Conservation (phyloP, 2,329 filamentous ascomycete genomes). For the Daldinia sp. region DNA sequence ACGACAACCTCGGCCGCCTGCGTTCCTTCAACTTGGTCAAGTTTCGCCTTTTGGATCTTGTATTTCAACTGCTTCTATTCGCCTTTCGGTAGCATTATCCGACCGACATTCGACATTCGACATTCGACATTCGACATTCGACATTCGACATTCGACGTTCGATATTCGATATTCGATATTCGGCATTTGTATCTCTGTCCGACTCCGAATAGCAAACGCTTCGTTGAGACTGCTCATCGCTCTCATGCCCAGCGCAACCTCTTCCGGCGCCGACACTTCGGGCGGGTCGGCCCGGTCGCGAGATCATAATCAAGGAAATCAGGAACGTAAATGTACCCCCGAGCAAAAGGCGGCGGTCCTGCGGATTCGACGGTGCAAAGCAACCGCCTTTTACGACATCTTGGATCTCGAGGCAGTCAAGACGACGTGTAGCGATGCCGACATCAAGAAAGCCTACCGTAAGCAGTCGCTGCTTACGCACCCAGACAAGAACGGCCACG, state of each 20-base stretch:
- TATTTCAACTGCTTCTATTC: neutral
- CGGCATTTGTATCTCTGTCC: neutral
- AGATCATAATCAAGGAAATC: conserved; percentile 79
- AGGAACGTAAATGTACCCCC: conserved; percentile 79
- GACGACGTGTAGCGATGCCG: conserved; percentile 74
- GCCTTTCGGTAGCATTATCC: neutral
- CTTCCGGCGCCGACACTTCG: conserved; percentile 62
- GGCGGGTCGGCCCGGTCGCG: conserved; percentile 58
- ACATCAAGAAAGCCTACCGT: conserved; percentile 98
- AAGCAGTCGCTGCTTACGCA: conserved; percentile 94
- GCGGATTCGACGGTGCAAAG: conserved; percentile 82
- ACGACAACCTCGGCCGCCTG: neutral
- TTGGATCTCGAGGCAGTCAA: conserved; percentile 73
- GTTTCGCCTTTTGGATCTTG: neutral
- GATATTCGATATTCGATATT: neutral
- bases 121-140: neutral
- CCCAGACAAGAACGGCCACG: conserved; percentile 98
- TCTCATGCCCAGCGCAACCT: conserved; percentile 61
- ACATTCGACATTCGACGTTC: neutral
- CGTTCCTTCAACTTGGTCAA: neutral
- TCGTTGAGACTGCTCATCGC: too few relatives aligned
- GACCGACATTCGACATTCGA: neutral
- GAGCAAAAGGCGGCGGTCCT: conserved; percentile 94
- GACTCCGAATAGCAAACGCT: too few relatives aligned
- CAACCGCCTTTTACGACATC: conserved; percentile 96